Evolutionary conservation across 2,329 filamentous ascomycete species (phyloP).

Genomic region (Claviceps quebecensis): DNA sequence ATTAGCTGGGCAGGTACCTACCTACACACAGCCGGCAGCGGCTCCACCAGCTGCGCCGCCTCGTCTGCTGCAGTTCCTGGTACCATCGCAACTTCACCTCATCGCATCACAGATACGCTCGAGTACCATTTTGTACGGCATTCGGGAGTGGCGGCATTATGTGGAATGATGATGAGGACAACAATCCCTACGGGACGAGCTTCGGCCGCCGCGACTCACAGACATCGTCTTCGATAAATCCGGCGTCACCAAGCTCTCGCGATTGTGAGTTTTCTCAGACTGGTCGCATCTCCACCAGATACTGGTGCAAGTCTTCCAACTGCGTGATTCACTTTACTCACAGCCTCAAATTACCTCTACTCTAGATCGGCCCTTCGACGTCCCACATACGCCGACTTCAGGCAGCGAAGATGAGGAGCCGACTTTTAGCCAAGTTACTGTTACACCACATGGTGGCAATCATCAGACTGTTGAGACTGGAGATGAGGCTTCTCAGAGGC

Average conservation of each 20-base stretch:
- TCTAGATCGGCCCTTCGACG: slow-evolving; percentile 35
- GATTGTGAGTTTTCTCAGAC: slow-evolving; percentile 36
- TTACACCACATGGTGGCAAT: slow-evolving; percentile 19
- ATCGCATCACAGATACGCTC: not conserved
- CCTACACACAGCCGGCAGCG: slow-evolving; percentile 1
- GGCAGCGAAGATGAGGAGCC: slow-evolving; percentile 54
- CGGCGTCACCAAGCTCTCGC: slow-evolving; percentile 44
- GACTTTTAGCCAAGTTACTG: slow-evolving; percentile 14
- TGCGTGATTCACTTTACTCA: not conserved
- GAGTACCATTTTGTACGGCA: not conserved
- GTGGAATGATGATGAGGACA: slow-evolving; percentile 99
- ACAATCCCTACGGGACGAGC: slow-evolving; percentile 86
- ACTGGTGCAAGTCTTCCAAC: not conserved
- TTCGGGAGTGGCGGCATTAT: slow-evolving; percentile 31
- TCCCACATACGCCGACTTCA: slow-evolving; percentile 57
- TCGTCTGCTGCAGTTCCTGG: not conserved
- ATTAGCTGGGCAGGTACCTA: not conserved
- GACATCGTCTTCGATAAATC: slow-evolving; percentile 51
- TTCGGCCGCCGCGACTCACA: slow-evolving; percentile 79
- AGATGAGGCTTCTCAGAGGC: slow-evolving; percentile 35
- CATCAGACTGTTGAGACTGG: slow-evolving; percentile 33
- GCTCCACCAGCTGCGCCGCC: slow-evolving; percentile 2
- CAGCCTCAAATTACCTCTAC: not conserved
- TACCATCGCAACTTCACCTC: not conserved
- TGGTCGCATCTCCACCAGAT: not conserved